These are phyloP conservation scores for Acacia concinna DNA, from an alignment of 331 rosid species.

Conservation along the genomic window DNA sequence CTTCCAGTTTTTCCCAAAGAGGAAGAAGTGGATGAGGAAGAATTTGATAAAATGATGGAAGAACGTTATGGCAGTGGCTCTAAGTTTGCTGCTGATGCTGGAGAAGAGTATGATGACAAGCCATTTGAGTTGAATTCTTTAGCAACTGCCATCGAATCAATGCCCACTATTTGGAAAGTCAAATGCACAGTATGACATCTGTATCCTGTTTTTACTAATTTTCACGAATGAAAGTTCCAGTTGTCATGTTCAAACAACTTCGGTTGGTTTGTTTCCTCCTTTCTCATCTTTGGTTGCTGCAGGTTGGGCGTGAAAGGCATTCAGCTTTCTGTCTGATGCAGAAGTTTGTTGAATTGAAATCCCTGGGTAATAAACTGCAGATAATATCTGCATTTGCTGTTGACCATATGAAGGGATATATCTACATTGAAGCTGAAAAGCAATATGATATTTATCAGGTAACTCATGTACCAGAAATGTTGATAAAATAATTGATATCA, in stretches of 20 bases:
- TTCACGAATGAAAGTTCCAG: background rate
- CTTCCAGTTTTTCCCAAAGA: slow-evolving; percentile 66
- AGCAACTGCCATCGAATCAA: slow-evolving; percentile 37
- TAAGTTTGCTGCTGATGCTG: slow-evolving; percentile 45
- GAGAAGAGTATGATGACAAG: slow-evolving; percentile 67
- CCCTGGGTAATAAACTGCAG: slow-evolving; percentile 69
- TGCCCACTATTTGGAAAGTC: slow-evolving; percentile 80
- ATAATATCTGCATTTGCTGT: slow-evolving; percentile 81
- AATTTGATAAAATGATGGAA: slow-evolving; percentile 77
- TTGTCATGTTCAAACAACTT: background rate
- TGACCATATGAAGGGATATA: slow-evolving; percentile 80
- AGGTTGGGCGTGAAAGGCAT: slow-evolving; percentile 96
- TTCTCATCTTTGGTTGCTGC: slow-evolving; percentile 30
- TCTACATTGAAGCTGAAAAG: slow-evolving; percentile 79
- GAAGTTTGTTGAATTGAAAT: slow-evolving; percentile 78
- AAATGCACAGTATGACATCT: slow-evolving; percentile 76
- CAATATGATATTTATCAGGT: slow-evolving; percentile 83
- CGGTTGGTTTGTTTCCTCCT: background rate
- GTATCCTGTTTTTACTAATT: slow-evolving; percentile 19
- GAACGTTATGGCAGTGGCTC: slow-evolving; percentile 56
- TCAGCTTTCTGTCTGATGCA: slow-evolving; percentile 89
- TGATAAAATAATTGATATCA: slow-evolving; percentile 20
- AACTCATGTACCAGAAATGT: slow-evolving; percentile 17
- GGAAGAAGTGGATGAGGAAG: slow-evolving; percentile 76
- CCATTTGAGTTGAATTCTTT: slow-evolving; percentile 40